A percentile compares a stretch with the other conserved stretches of the same genome.
Conservation (phyloP, 1,284 basidiomycete genomes). For the Rhodotorula sp. region DNA sequence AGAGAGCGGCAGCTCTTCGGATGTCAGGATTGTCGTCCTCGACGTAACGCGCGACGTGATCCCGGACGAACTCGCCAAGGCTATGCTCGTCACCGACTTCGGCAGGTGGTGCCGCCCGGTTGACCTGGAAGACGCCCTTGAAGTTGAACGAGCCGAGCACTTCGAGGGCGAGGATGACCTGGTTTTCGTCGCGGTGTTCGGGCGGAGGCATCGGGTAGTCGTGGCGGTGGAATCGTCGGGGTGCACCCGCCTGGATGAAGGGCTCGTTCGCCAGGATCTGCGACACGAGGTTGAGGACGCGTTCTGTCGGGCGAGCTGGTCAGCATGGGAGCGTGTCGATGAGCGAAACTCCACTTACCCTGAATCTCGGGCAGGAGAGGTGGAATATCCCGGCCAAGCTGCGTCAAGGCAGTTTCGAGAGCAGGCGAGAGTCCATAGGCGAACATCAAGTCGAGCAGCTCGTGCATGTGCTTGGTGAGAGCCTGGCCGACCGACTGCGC, state of each 20-base stretch:
- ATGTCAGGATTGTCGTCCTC: slow-evolving; percentile 91
- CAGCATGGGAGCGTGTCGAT: background rate
- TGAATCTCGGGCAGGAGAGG: slow-evolving; percentile 90
- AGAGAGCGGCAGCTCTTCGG: slow-evolving; percentile 83
- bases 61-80: slow-evolving; percentile 93
- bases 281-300: slow-evolving; percentile 79
- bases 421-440: slow-evolving; percentile 89
- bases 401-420: slow-evolving; percentile 77
- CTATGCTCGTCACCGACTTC: slow-evolving; percentile 62
- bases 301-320: slow-evolving; percentile 58
- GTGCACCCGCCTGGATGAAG: slow-evolving; percentile 80
- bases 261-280: slow-evolving; percentile 74
- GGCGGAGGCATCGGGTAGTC: slow-evolving; percentile 6
- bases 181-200: slow-evolving; percentile 50
- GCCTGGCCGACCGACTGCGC: slow-evolving; percentile 94
- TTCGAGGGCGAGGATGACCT: slow-evolving; percentile 78
- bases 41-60: slow-evolving; percentile 86
- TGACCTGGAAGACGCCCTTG: slow-evolving; percentile 60
- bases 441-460: slow-evolving; percentile 96
- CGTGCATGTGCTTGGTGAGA: slow-evolving; percentile 91
- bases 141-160: slow-evolving; percentile 95
- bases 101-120: slow-evolving; percentile 9
- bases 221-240: slow-evolving; percentile 38
- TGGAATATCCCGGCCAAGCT: slow-evolving; percentile 84
- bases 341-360: slow-evolving; percentile 55